Evolutionary conservation across 2,329 filamentous ascomycete genomes (phyloP).

Genomic region (Fusarium praegraminearum): DNA sequence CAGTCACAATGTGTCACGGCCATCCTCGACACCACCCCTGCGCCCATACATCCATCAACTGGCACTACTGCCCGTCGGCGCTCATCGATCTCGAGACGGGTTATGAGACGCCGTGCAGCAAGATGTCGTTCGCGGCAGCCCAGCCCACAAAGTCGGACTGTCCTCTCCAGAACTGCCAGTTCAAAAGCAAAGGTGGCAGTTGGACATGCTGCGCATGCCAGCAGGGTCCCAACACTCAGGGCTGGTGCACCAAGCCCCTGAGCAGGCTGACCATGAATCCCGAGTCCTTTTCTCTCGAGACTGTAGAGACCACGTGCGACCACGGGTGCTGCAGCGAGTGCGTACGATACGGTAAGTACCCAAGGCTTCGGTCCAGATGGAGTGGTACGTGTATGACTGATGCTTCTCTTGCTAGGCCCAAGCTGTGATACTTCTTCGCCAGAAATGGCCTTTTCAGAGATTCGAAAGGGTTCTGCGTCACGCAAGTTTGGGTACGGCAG

Average conservation of each 20-base stretch:
- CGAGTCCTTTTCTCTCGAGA: constrained; percentile 51
- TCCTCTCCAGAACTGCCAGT: constrained; percentile 64
- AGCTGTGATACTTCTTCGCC: constrained; percentile 50
- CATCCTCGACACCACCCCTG: constrained; percentile 66
- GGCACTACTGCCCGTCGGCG: constrained; percentile 64
- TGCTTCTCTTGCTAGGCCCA: constrained; percentile 45
- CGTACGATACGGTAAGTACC: constrained; percentile 54
- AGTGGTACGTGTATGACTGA: background rate
- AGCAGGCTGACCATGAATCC: constrained; percentile 50
- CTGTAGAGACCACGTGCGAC: constrained; percentile 59
- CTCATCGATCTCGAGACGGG: constrained; percentile 63
- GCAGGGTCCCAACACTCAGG: constrained; percentile 63
- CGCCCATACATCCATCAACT: constrained; percentile 66
- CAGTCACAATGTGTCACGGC: constrained; percentile 64
- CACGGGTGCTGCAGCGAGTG: constrained; percentile 67
- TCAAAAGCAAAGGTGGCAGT: constrained; percentile 60
- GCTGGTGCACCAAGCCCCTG: constrained; percentile 63
- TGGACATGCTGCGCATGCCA: constrained; percentile 68
- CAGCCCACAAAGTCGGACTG: constrained; percentile 60
- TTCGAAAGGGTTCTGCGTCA: constrained; percentile 53
- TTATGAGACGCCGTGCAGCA: constrained; percentile 62
- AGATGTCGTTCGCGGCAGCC: constrained; percentile 60
- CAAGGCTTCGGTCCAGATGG: background rate
- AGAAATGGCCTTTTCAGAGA: constrained; percentile 54
- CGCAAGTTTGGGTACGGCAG: constrained; percentile 53